Conservation (phyloP, 2,329 filamentous ascomycete species). For the Emmonsia crescens region DNA sequence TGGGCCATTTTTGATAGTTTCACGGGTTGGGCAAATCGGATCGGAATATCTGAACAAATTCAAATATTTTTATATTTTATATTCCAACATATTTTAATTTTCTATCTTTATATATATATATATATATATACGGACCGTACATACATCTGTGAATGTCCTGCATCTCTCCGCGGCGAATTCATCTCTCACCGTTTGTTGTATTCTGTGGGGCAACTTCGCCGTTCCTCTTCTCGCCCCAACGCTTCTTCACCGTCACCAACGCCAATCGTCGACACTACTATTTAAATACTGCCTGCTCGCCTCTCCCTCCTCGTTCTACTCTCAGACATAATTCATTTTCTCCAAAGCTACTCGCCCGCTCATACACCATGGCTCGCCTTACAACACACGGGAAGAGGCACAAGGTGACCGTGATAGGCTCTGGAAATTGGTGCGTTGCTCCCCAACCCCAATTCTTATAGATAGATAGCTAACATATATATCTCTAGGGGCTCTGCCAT, state of each 20-base stretch:
- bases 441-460: neutral
- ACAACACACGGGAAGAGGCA: slow-evolving; percentile 58
- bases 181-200: neutral
- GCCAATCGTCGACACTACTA: neutral
- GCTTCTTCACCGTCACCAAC: neutral
- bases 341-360: neutral
- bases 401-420: slow-evolving; percentile 89
- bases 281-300: neutral
- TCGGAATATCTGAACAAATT: no score
- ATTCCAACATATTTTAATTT: no score
- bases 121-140: no score
- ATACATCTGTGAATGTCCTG: neutral
- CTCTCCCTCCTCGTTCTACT: neutral
- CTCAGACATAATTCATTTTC: neutral
- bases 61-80: no score
- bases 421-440: slow-evolving; percentile 76
- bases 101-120: no score
- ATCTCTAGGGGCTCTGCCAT: slow-evolving; percentile 78
- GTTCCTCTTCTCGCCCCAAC: neutral
- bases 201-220: neutral
- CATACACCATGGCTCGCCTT: slow-evolving; percentile 37
- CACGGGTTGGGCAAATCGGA: no score
- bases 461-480: neutral
- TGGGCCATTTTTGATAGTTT: neutral
- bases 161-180: neutral